These are phyloP conservation scores for Bipolaris oryzae DNA, from an alignment of 2,329 filamentous ascomycete genomes.

Conservation along the genomic window DNA sequence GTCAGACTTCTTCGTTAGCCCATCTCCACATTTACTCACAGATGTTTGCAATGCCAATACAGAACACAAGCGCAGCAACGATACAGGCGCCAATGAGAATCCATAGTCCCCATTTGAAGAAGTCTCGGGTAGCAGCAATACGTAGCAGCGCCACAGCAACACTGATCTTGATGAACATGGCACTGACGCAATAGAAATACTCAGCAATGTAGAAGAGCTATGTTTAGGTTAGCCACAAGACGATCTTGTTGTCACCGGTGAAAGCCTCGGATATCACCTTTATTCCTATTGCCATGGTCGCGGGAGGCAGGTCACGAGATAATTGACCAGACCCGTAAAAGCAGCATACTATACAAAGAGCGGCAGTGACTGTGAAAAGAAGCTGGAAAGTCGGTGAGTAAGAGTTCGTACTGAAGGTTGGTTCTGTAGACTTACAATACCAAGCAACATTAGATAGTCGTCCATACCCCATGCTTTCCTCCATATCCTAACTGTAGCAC, in stretches of 20 bases:
- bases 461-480: constrained; percentile 22
- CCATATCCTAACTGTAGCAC: constrained; percentile 25
- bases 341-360: constrained; percentile 26
- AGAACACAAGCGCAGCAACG: constrained; percentile 25
- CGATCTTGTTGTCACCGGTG: background rate
- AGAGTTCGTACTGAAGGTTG: background rate
- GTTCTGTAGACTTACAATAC: constrained; percentile 19
- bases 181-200: constrained; percentile 29
- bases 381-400: constrained; percentile 12
- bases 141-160: constrained; percentile 29
- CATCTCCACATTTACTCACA: constrained; percentile 11
- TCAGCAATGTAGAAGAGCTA: constrained; percentile 30
- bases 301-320: constrained; percentile 13
- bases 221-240: background rate
- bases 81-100: constrained; percentile 20
- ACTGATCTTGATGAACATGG: constrained; percentile 30
- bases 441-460: constrained; percentile 27
- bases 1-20: background rate
- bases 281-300: constrained; percentile 20
- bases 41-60: constrained; percentile 28
- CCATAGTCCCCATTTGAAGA: constrained; percentile 20
- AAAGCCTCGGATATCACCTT: constrained; percentile 13
- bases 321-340: constrained; percentile 29
- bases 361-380: constrained; percentile 26
- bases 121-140: constrained; percentile 19